Conservation (phyloP, 2,329 filamentous ascomycete genomes). For the Neoascochyta sp. region DNA sequence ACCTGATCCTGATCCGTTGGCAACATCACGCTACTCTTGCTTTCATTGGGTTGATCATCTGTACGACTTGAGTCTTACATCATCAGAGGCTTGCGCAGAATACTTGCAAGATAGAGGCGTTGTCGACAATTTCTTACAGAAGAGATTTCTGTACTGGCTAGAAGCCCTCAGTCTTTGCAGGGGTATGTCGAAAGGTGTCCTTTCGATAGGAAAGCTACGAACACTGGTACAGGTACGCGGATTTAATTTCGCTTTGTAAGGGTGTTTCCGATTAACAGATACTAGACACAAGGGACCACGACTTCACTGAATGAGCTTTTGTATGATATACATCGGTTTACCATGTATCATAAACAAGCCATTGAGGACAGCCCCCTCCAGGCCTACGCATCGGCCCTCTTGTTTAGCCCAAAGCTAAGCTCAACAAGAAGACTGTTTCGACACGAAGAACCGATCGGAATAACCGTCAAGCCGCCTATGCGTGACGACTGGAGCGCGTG, state of each 20-base stretch:
- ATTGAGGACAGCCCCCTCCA: conserved; percentile 15
- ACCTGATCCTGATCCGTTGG: conserved; percentile 22
- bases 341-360: conserved; percentile 9
- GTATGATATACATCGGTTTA: conserved; percentile 14
- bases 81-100: background rate
- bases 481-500: conserved; percentile 5
- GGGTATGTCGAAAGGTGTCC: conserved; percentile 11
- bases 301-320: conserved; percentile 7
- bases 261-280: too few species aligned
- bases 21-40: conserved; percentile 22
- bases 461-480: conserved; percentile 10
- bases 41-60: conserved; percentile 37
- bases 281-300: conserved; percentile 4
- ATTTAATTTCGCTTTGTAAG: conserved; percentile 7
- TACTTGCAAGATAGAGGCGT: conserved; percentile 2
- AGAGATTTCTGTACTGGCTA: conserved; percentile 7
- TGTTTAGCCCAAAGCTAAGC: conserved; percentile 6
- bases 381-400: conserved; percentile 12
- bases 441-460: conserved; percentile 14
- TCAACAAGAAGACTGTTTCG: conserved; percentile 11
- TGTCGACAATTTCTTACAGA: conserved; percentile 2
- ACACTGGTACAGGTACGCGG: conserved; percentile 7
- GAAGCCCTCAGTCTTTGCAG: conserved; percentile 14
- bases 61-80: conserved; percentile 9
- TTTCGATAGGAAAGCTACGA: conserved; percentile 9